Evolutionary conservation across 139 green algal species (phyloP), one percentile per base, ranked within the genome.

Genomic region (Haematococcus sp.): DNA sequence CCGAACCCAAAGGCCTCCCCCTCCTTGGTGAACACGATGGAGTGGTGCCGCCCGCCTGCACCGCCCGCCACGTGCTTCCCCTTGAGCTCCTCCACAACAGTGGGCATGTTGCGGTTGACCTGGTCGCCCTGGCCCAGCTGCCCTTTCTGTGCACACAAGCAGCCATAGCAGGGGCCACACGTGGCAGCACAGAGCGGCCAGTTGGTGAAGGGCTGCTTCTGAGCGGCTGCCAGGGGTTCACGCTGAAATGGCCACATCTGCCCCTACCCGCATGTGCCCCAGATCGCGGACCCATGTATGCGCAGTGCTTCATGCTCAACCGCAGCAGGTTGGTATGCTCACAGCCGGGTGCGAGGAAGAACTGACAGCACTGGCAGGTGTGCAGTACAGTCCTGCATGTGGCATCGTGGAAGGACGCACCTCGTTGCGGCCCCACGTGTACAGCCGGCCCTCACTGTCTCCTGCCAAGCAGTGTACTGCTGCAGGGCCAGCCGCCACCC

Each of bases 391-490:
- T 63, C 25, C 56, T 13, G 60, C 71, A 23, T 43, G 30, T 46
- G 7, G 7, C 40, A 49, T 11, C 40, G 11, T 11, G 7, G 7
- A 7, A 49, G 40, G 13, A 3, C 79, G 35, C 58, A 89, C 88
- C 84, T 97, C 92, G 66, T 98, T 98, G 20, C 91, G 76, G 27
- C 94, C 94, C 94, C 94, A 98, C 11, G 89, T 90, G 78, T 88
- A 98, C 51, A 88, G 87, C 1, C 66, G 68, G 32, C 94, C 94
- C 1, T 89, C 83, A 0, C 76, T 61, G 27, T 91, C 90, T 0
- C 74, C 88, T 25, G 78, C 81, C 22, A 98, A 81, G 74, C 82
- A 90, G 78, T 97, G 93, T n/a, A 76, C 87, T 22, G 94, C 90
- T n/a, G 88, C 73, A 1, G 83, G 64, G 3, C 92, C 93, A 1